A percentile compares a stretch with the other conserved stretches of the same genome.
These are phyloP conservation scores for Ganoderma lucidum DNA, from an alignment of 1,284 basidiomycete genomes.

Conservation along the genomic window DNA sequence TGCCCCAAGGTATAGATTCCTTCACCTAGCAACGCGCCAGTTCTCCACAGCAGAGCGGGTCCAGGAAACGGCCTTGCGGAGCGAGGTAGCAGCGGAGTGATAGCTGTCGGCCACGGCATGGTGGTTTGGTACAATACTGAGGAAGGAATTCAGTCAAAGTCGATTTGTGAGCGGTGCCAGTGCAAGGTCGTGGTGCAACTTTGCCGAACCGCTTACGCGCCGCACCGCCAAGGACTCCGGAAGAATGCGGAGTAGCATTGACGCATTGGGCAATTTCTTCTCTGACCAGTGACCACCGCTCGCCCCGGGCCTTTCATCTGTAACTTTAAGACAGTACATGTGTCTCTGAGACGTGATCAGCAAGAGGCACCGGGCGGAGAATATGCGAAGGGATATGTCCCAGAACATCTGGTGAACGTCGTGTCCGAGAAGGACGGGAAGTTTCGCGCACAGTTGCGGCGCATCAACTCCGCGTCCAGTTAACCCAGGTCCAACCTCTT, in stretches of 20 bases:
- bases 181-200: not conserved
- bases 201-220: not conserved
- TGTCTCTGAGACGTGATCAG: no score
- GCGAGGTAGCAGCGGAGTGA: slow-evolving; percentile 39
- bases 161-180: not conserved
- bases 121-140: not conserved
- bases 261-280: slow-evolving; percentile 10
- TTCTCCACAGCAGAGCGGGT: slow-evolving; percentile 38
- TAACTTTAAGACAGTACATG: no score
- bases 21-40: slow-evolving; percentile 42
- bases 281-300: not conserved
- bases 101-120: slow-evolving; percentile 35
- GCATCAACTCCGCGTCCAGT: no score
- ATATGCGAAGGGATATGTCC: no score
- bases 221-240: not conserved
- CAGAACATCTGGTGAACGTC: no score
- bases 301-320: no score
- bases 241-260: not conserved
- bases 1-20: not conserved
- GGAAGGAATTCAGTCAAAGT: not conserved
- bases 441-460: no score
- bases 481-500: no score
- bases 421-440: no score
- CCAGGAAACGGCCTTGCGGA: slow-evolving; percentile 27
- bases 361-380: no score